Evolutionary conservation across 2,329 filamentous ascomycete genomes (phyloP).

Genomic region (Stagonosporopsis vannaccii): DNA sequence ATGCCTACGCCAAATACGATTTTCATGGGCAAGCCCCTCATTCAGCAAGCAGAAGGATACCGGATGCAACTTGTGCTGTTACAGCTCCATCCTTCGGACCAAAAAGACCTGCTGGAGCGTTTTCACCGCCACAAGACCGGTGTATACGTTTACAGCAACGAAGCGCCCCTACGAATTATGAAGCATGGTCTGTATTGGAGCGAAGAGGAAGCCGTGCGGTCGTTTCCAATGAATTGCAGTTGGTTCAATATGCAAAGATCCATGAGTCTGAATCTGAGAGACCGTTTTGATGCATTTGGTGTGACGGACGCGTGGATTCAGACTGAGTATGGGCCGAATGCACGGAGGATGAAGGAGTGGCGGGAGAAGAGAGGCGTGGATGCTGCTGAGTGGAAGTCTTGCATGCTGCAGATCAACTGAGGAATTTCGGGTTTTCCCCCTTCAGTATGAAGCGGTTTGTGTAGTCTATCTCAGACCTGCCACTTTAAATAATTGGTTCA

Average conservation of each 20-base stretch:
- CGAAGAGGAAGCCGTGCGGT: neutral
- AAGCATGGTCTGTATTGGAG: conserved; percentile 9
- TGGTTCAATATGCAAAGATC: conserved; percentile 21
- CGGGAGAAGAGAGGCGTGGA: neutral
- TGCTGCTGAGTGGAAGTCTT: neutral
- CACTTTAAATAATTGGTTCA: no score
- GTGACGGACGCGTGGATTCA: conserved; percentile 19
- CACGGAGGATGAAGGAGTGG: conserved; percentile 10
- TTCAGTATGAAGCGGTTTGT: no score
- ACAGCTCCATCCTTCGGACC: conserved; percentile 7
- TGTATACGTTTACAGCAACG: conserved; percentile 11
- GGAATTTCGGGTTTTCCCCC: neutral
- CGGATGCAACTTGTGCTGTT: conserved; percentile 11
- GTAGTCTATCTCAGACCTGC: no score
- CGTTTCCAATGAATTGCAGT: conserved; percentile 8
- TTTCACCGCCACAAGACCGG: conserved; percentile 17
- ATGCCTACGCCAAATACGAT: conserved; percentile 9
- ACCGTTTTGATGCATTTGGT: conserved; percentile 12
- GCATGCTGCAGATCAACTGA: neutral
- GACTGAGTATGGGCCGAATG: conserved; percentile 10
- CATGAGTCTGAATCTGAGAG: conserved; percentile 12
- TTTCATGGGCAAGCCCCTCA: conserved; percentile 11
- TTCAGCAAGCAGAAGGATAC: conserved; percentile 11
- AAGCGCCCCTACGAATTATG: neutral
- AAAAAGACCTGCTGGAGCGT: conserved; percentile 9